A percentile compares a stretch with the other conserved stretches of the same genome.
These are phyloP conservation scores for Mollisiaceae sp. DNA, from an alignment of 2,329 filamentous ascomycete genomes.

Conservation along the genomic window DNA sequence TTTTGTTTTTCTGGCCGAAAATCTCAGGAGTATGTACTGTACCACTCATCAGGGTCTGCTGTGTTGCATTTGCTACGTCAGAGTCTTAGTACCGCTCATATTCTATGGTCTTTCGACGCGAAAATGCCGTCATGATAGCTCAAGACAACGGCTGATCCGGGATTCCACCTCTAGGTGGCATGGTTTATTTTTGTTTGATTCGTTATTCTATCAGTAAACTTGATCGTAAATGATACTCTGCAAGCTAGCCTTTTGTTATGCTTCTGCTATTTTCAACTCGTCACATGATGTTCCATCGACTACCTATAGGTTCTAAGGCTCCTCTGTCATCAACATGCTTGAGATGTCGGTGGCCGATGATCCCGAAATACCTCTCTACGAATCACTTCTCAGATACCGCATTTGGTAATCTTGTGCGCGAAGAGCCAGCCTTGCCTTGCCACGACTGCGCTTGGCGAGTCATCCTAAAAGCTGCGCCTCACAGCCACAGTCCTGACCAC, in stretches of 20 bases:
- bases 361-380: neutral
- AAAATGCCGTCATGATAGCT: neutral
- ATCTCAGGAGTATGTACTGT: neutral
- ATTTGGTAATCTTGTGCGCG: neutral
- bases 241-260: too few species aligned
- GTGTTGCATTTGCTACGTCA: neutral
- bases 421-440: neutral
- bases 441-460: neutral
- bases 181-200: too few species aligned
- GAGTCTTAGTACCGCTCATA: neutral
- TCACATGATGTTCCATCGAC: neutral
- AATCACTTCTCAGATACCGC: neutral
- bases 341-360: neutral
- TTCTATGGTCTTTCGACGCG: neutral
- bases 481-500: conserved; percentile 6
- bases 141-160: neutral
- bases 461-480: conserved; percentile 6
- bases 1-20: neutral
- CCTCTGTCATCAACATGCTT: neutral
- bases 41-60: neutral
- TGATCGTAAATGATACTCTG: neutral
- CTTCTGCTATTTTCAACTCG: too few species aligned
- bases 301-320: too few species aligned
- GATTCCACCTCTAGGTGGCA: neutral
- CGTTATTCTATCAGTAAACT: too few species aligned